Base-by-base conservation (phyloP, 1,139 yeast genomes). In the Yamadazyma epiphylla region DNA sequence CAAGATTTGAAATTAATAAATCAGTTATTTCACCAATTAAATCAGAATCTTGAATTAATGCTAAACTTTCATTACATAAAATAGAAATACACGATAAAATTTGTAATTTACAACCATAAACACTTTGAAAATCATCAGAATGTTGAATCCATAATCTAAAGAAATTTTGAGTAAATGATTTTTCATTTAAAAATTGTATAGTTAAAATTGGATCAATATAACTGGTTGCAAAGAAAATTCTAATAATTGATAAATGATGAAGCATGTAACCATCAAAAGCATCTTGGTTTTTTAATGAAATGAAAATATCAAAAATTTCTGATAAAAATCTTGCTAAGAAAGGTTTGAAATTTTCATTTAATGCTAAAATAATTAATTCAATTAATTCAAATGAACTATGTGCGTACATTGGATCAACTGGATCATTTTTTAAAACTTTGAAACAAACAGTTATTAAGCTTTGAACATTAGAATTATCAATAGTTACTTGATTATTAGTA, bases 91-190 rank as follows among this genome's bases (percentile, higher is more conserved):
- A 48, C 1, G 75, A 64, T 45, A 74, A 52, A 5, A 72, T 64
- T 48, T 75, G 78, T 26, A 74, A 54, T 45, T 74, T 75, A 40
- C 77, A 64, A 15, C 79, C 80, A 39, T 73, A 74, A 13, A 74
- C 80, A 46, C 77, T 72, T 40, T 64, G 70, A 55, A 72, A 68
- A 39, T 64, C 67, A 19, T 53, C 63, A 22, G 68, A 60, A 42
- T 71, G 57, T 38, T 67, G 60, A 38, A 72, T 58, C 79, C 79
- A 74, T 37, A 72, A 55, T 37, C 65, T 64, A 49, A 61, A 61
- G 42, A 71, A 69, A 24, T 57, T 49, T 22, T 51, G 48, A 5
- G 58, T 48, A 42, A 68, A 65, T 11, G 58, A 54, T 33, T 65
- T 59, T 16, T 60, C 63, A 24, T 54, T 55, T 41, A 70, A 52